A percentile compares a stretch with the other conserved stretches of the same genome.
These are phyloP conservation scores for Cyclostephanos tholiformis DNA, from an alignment of 108 stramenopile genomes.

Conservation along the genomic window DNA sequence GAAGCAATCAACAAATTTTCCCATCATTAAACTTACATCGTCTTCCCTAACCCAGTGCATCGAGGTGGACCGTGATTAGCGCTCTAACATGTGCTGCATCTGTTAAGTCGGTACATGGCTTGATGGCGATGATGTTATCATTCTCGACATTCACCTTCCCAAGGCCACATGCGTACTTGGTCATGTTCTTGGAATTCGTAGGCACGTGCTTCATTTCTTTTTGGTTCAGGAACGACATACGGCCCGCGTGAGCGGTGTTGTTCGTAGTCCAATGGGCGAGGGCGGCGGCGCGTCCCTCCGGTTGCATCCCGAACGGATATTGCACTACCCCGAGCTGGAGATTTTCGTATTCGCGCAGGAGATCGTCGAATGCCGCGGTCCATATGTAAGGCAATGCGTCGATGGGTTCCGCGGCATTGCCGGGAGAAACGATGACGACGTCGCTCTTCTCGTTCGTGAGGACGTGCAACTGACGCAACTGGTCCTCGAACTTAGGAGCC, in stretches of 20 bases:
- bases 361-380: constrained; percentile 16
- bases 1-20: background rate
- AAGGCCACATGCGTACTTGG: constrained; percentile 33
- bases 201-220: constrained; percentile 11
- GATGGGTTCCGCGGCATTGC: constrained; percentile 21
- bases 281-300: constrained; percentile 24
- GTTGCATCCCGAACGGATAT: constrained; percentile 33
- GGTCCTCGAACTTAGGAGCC: constrained; percentile 34
- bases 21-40: background rate
- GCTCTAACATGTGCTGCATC: constrained; percentile 30
- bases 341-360: constrained; percentile 2
- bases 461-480: constrained; percentile 14
- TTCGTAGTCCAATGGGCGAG: constrained; percentile 8
- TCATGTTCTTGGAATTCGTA: constrained; percentile 7
- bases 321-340: constrained; percentile 34
- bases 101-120: constrained; percentile 23
- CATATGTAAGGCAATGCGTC: constrained; percentile 7
- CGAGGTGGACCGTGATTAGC: constrained; percentile 23
- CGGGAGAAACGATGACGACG: constrained; percentile 36
- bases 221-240: constrained; percentile 28
- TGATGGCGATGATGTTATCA: constrained; percentile 21
- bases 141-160: constrained; percentile 22
- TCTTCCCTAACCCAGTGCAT: constrained; percentile 7
- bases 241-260: background rate
- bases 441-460: constrained; percentile 21